A percentile compares a stretch with the other conserved stretches of the same genome.
phyloP scores from a whole-genome alignment of 495 filamentous ascomycete genomes.

The Penicillium ucsense region DNA sequence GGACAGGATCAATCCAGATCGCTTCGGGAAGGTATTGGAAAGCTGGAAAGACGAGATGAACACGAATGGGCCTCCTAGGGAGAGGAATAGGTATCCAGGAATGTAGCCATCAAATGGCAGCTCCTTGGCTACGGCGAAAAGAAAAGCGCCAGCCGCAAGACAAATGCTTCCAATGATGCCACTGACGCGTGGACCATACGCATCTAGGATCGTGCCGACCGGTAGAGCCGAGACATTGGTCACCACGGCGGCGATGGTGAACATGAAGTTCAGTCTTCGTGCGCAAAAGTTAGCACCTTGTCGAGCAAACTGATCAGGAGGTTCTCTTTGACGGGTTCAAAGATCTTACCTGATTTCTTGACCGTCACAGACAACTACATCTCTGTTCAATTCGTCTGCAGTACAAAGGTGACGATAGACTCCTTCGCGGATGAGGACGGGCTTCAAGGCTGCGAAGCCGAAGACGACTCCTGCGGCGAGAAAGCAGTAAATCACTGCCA shows the following conservation, averaged over 20 bases:
- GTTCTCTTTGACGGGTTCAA: too few relatives aligned
- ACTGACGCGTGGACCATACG: constrained; percentile 68
- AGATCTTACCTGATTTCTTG: constrained; percentile 60
- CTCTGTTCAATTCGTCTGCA: constrained; percentile 44
- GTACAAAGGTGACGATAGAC: constrained; percentile 56
- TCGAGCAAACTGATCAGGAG: background rate
- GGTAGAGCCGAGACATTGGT: constrained; percentile 59
- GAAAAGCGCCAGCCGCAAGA: constrained; percentile 56
- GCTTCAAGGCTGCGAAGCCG: constrained; percentile 67
- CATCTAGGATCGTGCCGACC: constrained; percentile 76
- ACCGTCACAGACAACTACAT: constrained; percentile 56
- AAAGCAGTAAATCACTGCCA: constrained; percentile 72
- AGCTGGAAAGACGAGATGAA: constrained; percentile 89
- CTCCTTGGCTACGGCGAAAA: constrained; percentile 58
- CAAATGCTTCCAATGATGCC: constrained; percentile 63
- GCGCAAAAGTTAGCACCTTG: background rate
- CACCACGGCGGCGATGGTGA: constrained; percentile 58
- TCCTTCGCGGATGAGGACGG: constrained; percentile 53
- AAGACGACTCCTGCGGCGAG: constrained; percentile 67
- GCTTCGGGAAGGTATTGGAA: constrained; percentile 82
- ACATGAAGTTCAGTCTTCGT: constrained; percentile 72
- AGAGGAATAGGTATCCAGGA: constrained; percentile 69
- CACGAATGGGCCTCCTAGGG: constrained; percentile 79
- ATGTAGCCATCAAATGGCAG: constrained; percentile 65
- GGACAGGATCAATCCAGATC: constrained; percentile 77